Percentiles rank a stretch among this genome's conserved stretches.
Evolutionary conservation across 148 eudicot genomes (phyloP).

Genomic region (Heliamphora exappendiculata): DNA sequence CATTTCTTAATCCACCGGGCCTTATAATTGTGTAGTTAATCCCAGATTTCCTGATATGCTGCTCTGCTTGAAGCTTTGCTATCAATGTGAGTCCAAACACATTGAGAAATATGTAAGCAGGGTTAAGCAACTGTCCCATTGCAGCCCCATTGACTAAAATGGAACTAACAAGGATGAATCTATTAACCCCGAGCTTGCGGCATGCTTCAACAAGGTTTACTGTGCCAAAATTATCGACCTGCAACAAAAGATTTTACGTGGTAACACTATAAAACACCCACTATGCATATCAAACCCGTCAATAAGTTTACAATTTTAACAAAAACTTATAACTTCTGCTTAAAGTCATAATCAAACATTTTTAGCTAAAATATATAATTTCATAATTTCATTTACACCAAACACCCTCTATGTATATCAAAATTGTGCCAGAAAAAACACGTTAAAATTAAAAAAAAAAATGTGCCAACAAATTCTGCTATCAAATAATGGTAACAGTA

Average conservation of each 20-base stretch:
- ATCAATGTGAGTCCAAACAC: slow-evolving; percentile 70
- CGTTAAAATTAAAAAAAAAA: neutral
- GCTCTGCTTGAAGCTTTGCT: slow-evolving; percentile 95
- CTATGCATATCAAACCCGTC: too few relatives aligned
- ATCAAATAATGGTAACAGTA: neutral
- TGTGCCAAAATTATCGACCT: slow-evolving; percentile 93
- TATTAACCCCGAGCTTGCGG: slow-evolving; percentile 60
- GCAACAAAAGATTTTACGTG: slow-evolving; percentile 7
- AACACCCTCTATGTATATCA: neutral
- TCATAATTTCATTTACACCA: too few relatives aligned
- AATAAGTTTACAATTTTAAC: too few relatives aligned
- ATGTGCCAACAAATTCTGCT: neutral
- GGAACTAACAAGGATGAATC: slow-evolving; percentile 74
- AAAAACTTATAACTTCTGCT: too few relatives aligned
- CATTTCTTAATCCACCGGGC: slow-evolving; percentile 89
- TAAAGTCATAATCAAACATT: too few relatives aligned
- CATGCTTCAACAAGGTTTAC: slow-evolving; percentile 93
- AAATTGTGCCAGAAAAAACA: neutral
- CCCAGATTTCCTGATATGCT: slow-evolving; percentile 72
- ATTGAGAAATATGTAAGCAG: slow-evolving; percentile 85
- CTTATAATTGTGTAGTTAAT: slow-evolving; percentile 83
- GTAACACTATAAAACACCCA: neutral
- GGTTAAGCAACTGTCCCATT: slow-evolving; percentile 89
- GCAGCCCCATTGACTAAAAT: slow-evolving; percentile 95
- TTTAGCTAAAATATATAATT: too few relatives aligned